Evolutionary conservation across 2,329 filamentous ascomycete genomes (phyloP), one percentile per base, ranked within the genome.

Genomic region (Botrytis cinerea): DNA sequence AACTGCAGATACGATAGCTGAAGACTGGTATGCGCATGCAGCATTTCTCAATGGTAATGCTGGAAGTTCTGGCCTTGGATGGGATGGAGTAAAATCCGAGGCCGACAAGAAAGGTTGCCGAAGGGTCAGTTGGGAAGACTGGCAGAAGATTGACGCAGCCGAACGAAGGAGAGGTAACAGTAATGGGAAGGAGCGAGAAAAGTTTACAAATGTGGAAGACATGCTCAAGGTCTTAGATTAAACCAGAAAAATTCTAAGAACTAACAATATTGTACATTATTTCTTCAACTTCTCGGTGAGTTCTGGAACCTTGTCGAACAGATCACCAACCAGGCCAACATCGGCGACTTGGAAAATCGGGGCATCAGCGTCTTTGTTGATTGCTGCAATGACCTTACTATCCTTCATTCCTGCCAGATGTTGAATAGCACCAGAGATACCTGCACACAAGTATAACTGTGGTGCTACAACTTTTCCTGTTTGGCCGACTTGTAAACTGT

Each of bases 401-500:
- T 99, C 96, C 88, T 99, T 99, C 96, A 99, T 99, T 81, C 96
- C 96, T 46, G 96, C 96, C 84, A 99, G 84, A 86, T 99, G 96
- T 85, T 99, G 96, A 79, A 99, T 99, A 35, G 96, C 96, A 71
- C 96, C 96, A 14, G 94, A 97, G 79, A 99, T 98, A 81, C 96
- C 96, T 20, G 95, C 95, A 71, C 94, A 97, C 78, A 99, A 88
- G 82, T 99, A 99, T 75, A 99, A 86, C 83, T 99, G 92, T 74
- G 96, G 96, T 64, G 96, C 96, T 72, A 99, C 95, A 75, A 98
- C 97, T 89, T 99, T 99, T 80, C 96, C 96, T 22, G 96, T 99
- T 87, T 99, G 96, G 63, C 96, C 96, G 77, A 99, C 95, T 85
- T 99, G 96, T 78, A 99, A 86, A 83, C 94, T 97, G 88, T 99